These are phyloP conservation scores for Leonotis leonurus DNA, from an alignment of 257 asterid genomes.

Conservation along the genomic window DNA sequence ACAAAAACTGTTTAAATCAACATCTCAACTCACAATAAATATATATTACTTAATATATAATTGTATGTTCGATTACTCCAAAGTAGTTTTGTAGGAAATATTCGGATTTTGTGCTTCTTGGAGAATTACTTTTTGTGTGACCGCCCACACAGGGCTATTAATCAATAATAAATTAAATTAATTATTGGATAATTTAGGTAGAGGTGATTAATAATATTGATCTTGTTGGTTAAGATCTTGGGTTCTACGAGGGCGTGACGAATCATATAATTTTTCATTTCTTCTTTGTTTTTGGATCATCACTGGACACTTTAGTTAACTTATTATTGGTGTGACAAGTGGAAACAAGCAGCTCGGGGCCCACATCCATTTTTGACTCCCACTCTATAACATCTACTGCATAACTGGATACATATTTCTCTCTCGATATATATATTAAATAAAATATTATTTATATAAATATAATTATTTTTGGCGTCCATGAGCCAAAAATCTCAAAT, in stretches of 20 bases:
- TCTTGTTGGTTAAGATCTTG: not conserved
- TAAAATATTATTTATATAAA: no score
- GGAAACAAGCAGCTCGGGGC: not conserved
- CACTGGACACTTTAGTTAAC: not conserved
- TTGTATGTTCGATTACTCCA: slow-evolving; percentile 28
- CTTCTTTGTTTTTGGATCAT: not conserved
- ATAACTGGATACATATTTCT: not conserved
- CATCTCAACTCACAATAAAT: not conserved
- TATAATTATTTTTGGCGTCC: no score
- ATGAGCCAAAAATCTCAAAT: no score
- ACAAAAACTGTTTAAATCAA: slow-evolving; percentile 23
- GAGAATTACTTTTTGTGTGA: not conserved
- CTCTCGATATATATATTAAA: not conserved
- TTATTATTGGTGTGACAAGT: slow-evolving; percentile 8
- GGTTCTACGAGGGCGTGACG: slow-evolving; percentile 15
- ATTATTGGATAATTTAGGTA: slow-evolving; percentile 1
- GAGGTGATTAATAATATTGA: not conserved
- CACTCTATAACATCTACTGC: not conserved
- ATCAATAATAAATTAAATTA: no score
- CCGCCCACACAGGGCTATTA: not conserved
- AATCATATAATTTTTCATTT: not conserved
- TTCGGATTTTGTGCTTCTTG: slow-evolving; percentile 26
- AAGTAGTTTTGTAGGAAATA: slow-evolving; percentile 26
- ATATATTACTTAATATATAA: not conserved
- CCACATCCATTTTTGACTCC: not conserved